Evolutionary conservation across 129 eudicot genomes (phyloP).

Genomic region (Calendula officinalis): DNA sequence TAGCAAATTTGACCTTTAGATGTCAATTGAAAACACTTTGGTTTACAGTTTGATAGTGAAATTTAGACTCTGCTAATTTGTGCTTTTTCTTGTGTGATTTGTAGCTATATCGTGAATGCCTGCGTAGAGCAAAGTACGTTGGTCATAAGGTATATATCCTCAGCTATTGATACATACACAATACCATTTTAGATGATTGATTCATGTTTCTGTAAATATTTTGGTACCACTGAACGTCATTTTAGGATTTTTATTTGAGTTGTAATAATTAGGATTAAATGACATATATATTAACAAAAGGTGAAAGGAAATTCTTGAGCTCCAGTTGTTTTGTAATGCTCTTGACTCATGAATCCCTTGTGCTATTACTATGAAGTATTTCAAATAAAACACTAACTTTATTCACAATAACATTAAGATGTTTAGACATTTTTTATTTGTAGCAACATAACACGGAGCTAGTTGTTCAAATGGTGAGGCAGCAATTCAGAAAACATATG

Average conservation of each 20-base stretch:
- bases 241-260: not conserved
- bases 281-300: too few relatives aligned
- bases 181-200: constrained; percentile 2
- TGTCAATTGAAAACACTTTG: not conserved
- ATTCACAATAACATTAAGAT: too few relatives aligned
- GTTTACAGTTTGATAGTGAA: constrained; percentile 7
- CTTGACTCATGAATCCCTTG: too few relatives aligned
- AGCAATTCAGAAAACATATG: constrained; percentile 77
- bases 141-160: constrained; percentile 55
- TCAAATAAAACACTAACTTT: too few relatives aligned
- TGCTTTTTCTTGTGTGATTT: constrained; percentile 8
- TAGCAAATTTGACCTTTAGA: not conserved
- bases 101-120: constrained; percentile 82
- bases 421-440: constrained; percentile 21
- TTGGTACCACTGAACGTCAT: not conserved
- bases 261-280: not conserved
- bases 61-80: constrained; percentile 4
- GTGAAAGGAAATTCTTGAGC: too few relatives aligned
- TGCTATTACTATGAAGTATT: too few relatives aligned
- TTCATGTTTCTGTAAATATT: not conserved
- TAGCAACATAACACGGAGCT: constrained; percentile 85
- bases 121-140: constrained; percentile 84
- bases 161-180: too few relatives aligned
- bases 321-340: too few relatives aligned
- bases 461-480: constrained; percentile 73